phyloP scores from a whole-genome alignment of 2,329 filamentous ascomycete genomes.

The Colletotrichum sp. region DNA sequence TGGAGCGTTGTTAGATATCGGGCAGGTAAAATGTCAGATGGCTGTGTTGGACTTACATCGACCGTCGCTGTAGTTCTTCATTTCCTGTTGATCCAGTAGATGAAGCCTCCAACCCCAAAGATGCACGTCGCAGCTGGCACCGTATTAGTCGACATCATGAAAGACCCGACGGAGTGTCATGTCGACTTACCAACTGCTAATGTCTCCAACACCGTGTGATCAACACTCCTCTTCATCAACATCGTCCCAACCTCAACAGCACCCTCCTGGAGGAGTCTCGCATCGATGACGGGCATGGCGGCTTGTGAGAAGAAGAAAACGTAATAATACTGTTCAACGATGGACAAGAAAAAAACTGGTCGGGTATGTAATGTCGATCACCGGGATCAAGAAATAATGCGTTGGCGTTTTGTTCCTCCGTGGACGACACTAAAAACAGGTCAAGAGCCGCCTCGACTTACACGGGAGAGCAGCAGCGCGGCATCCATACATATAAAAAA shows the following conservation, averaged over 20 bases:
- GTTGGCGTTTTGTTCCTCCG: background rate
- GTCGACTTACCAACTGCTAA: constrained; percentile 10
- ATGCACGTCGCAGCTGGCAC: background rate
- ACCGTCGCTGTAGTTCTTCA: background rate
- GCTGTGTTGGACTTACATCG: background rate
- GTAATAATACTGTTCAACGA: background rate
- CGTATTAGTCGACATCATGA: background rate
- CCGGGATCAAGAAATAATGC: constrained; percentile 1
- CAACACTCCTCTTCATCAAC: constrained; percentile 15
- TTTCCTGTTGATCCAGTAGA: constrained; percentile 15
- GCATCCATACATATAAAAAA: background rate
- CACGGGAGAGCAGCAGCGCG: background rate
- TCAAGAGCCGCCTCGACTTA: background rate
- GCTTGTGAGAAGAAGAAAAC: background rate
- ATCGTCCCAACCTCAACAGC: constrained; percentile 1
- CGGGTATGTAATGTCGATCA: background rate
- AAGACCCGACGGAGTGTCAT: background rate
- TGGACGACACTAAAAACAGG: background rate
- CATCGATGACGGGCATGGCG: constrained; percentile 12
- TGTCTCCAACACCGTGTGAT: constrained; percentile 17
- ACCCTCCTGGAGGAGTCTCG: constrained; percentile 1
- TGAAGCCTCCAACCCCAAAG: constrained; percentile 17
- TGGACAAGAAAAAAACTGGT: background rate
- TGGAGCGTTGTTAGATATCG: background rate
- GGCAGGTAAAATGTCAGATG: no score